A percentile compares a stretch with the other conserved stretches of the same genome.
These are phyloP conservation scores for Alternaria ethzedia DNA, from an alignment of 2,329 filamentous ascomycete genomes.

Conservation along the genomic window DNA sequence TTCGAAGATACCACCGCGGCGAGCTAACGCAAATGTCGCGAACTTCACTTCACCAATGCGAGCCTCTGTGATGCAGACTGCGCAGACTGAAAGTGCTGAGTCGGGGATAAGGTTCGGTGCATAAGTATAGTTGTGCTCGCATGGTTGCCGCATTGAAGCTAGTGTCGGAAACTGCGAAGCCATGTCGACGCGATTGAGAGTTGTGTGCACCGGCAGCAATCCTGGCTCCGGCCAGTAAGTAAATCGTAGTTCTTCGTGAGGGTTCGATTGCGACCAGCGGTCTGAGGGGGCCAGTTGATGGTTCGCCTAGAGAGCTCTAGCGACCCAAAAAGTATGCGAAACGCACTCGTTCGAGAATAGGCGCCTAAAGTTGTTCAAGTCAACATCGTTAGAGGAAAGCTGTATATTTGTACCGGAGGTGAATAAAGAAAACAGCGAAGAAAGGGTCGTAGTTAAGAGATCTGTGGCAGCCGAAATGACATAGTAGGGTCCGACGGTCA, in stretches of 20 bases:
- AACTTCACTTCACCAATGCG: constrained; percentile 13
- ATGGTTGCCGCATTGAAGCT: background rate
- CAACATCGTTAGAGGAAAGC: background rate
- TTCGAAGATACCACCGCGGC: constrained; percentile 20
- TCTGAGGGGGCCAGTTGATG: background rate
- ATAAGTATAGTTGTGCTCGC: background rate
- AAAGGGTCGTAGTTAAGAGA: background rate
- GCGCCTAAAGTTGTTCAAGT: background rate
- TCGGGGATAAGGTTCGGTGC: background rate
- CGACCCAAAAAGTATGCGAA: background rate
- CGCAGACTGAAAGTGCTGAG: background rate
- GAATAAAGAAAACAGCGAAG: background rate
- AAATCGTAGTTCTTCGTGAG: background rate
- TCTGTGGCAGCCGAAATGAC: background rate
- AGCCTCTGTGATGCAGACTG: constrained; percentile 8
- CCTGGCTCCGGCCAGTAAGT: background rate
- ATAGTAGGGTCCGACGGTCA: background rate
- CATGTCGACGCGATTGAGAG: background rate
- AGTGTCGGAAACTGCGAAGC: background rate
- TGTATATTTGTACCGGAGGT: background rate
- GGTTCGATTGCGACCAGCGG: background rate
- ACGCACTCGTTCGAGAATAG: background rate
- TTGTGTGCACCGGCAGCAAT: background rate
- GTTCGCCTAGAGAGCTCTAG: background rate
- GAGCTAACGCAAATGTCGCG: constrained; percentile 4